Conservation (phyloP, 768 basidiomycete species). For the Termitomyces sp. region DNA sequence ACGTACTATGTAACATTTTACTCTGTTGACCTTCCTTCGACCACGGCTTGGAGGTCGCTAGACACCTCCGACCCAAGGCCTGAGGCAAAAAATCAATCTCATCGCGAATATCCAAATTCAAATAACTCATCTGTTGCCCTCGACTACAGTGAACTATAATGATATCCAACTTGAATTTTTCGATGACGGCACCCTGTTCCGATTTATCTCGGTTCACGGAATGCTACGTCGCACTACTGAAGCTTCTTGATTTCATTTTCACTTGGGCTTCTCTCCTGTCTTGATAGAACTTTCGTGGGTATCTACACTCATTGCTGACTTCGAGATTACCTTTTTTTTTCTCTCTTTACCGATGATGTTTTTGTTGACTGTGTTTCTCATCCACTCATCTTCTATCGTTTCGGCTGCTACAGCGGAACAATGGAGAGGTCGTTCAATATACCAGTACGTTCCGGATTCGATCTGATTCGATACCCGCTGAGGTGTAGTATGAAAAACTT, state of each 20-base stretch:
- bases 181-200: background rate
- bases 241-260: background rate
- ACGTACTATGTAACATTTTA: background rate
- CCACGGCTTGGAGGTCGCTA: background rate
- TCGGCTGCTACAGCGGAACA: constrained; percentile 65
- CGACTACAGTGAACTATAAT: no score
- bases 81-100: background rate
- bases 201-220: background rate
- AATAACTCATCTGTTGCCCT: background rate
- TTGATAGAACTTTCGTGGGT: background rate
- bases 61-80: background rate
- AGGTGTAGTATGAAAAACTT: background rate
- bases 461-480: background rate
- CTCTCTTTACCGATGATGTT: constrained; percentile 23
- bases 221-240: background rate
- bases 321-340: constrained; percentile 7
- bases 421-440: constrained; percentile 77
- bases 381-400: constrained; percentile 24
- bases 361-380: constrained; percentile 24
- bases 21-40: background rate
- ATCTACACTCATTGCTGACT: background rate
- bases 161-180: no score
- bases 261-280: background rate
- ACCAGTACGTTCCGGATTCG: constrained; percentile 50
- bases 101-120: background rate